Conservation (phyloP, 257 asterid species). For the Phtheirospermum japonicum region DNA sequence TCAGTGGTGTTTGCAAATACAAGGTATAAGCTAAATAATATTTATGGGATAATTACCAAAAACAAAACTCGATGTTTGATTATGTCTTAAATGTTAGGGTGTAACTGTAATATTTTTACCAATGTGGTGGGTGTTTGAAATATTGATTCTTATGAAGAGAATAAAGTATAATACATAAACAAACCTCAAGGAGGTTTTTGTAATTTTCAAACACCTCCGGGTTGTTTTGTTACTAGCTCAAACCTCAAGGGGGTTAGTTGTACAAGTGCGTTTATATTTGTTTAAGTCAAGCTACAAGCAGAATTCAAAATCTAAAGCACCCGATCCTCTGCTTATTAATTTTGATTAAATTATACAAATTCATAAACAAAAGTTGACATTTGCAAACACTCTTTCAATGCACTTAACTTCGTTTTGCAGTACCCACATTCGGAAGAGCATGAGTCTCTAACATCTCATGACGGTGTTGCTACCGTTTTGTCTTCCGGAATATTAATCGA, state of each 20-base stretch:
- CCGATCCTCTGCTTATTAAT: too few relatives aligned
- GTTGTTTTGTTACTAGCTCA: too few relatives aligned
- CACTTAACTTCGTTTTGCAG: conserved; percentile 35
- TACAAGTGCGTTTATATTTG: too few relatives aligned
- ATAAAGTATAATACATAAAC: too few relatives aligned
- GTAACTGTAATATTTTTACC: neutral
- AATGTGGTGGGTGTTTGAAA: neutral
- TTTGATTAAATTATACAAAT: too few relatives aligned
- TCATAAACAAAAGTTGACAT: too few relatives aligned
- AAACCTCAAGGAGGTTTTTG: too few relatives aligned
- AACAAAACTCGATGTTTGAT: neutral
- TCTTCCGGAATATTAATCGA: conserved; percentile 48
- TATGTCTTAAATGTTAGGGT: neutral
- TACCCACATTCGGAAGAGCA: conserved; percentile 67
- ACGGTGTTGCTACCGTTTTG: conserved; percentile 44
- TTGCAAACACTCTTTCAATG: neutral
- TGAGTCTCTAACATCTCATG: conserved; percentile 61
- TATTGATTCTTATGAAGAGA: neutral
- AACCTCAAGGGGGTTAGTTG: too few relatives aligned
- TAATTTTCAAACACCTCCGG: too few relatives aligned
- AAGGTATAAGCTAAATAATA: neutral
- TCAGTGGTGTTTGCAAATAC: neutral
- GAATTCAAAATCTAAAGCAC: too few relatives aligned
- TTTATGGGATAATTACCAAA: neutral
- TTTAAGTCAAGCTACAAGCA: too few relatives aligned